Percentiles rank a stretch among this genome's conserved stretches.
These are phyloP conservation scores for Lasiodiplodia sp. DNA, from an alignment of 2,329 filamentous ascomycete genomes.

Conservation along the genomic window DNA sequence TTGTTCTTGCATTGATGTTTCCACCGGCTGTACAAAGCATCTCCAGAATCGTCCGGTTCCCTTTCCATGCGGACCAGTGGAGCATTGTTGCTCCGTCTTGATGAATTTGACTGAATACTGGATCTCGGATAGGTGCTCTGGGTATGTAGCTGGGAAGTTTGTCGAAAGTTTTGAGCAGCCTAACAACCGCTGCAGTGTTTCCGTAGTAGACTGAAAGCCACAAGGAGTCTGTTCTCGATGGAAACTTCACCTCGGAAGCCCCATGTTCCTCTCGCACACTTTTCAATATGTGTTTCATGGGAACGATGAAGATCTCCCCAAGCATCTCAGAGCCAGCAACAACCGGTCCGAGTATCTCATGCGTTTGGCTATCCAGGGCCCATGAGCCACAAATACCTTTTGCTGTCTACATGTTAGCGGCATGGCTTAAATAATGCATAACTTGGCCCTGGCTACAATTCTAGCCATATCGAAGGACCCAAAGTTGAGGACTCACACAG, in stretches of 20 bases:
- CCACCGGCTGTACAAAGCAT: not conserved
- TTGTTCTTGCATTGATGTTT: not conserved
- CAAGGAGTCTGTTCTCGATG: not conserved
- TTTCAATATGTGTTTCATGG: not conserved
- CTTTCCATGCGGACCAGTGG: not conserved
- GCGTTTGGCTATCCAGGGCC: not conserved
- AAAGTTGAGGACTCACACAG: not conserved
- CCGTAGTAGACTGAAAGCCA: constrained; percentile 5
- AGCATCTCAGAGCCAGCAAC: not conserved
- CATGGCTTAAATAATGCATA: no score
- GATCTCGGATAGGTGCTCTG: not conserved
- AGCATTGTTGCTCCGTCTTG: not conserved
- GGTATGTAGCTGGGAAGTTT: not conserved
- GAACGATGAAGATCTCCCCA: not conserved
- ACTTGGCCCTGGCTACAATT: not conserved
- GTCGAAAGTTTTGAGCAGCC: not conserved
- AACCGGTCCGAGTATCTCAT: not conserved
- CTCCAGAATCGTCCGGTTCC: not conserved
- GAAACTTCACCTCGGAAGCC: not conserved
- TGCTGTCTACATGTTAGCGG: not conserved
- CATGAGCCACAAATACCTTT: not conserved
- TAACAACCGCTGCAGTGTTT: not conserved
- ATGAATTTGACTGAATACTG: not conserved
- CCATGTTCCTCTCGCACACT: not conserved
- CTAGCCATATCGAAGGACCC: no score